Evolutionary conservation across 1,284 basidiomycete genomes (phyloP), one percentile per base, ranked within the genome.

Genomic region (Trametes sp.): DNA sequence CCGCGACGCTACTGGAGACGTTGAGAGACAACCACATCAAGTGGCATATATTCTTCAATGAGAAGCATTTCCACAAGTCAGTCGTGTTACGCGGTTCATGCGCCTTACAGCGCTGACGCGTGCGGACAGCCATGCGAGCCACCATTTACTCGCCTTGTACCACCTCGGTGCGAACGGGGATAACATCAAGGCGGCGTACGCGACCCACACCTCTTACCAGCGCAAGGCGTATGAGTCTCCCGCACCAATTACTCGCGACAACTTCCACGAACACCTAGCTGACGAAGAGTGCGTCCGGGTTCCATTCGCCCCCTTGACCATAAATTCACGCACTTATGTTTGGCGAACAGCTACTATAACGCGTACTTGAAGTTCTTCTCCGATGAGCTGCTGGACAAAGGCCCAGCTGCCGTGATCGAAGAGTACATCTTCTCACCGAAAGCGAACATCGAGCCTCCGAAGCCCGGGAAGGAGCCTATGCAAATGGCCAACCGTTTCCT

Each of bases 41-140:
- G 24, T 82, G 82, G 79, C 86, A 89, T 68, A 79, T 83, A 24
- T 89, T 86, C 72, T 87, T 88, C 76, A 87, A 88, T 61, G 79
- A 85, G 35, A 77, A 74, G 60, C 76, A 80, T 0, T 89, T 84
- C 68, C 87, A 89, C 75, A 89, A 88, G 79, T 80, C 50, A 21
- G 74, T 61, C n/a, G 44, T 24, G 9, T 6, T 4, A 6, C 13
- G 13, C 44, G 19, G 2, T 35, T n/a, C 3, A 19, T 50, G 21
- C 8, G 24, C 23, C 13, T 8, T 8, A 4, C 21, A 29, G 8
- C 21, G n/a, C 49, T 50, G n/a, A 33, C 26, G 26, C 10, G 1
- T 4, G 31, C 16, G 0, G 19, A n/a, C 29, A 86, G 84, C 62
- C 84, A 87, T 74, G 74, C 78, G 24, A 72, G 81, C 10, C 85